These are phyloP conservation scores for Phytophthora podocarpi DNA, from an alignment of 352 stramenopile genomes.

Conservation along the genomic window DNA sequence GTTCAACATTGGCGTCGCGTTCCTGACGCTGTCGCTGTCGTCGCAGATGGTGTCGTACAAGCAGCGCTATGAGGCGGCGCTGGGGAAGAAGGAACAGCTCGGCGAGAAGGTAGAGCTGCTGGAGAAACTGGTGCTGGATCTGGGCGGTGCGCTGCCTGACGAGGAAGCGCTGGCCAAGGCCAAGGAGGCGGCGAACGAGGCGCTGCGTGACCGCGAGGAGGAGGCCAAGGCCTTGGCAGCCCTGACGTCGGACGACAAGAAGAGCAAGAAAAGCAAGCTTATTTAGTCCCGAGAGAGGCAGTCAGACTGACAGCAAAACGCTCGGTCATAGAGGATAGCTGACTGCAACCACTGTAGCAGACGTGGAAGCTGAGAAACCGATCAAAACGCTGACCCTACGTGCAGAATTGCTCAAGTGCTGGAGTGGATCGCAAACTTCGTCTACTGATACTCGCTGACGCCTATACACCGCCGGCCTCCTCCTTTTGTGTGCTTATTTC, in stretches of 20 bases:
- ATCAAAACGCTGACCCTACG: slow-evolving; percentile 9
- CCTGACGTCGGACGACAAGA: slow-evolving; percentile 40
- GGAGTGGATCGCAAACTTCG: neutral
- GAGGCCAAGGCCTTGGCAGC: slow-evolving; percentile 45
- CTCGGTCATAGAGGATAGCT: slow-evolving; percentile 25
- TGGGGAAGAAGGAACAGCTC: slow-evolving; percentile 51
- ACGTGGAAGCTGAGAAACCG: slow-evolving; percentile 2
- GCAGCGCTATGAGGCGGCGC: slow-evolving; percentile 53
- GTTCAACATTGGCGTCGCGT: slow-evolving; percentile 86
- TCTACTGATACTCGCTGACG: slow-evolving; percentile 5
- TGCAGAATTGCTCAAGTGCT: slow-evolving; percentile 7
- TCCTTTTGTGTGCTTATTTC: slow-evolving; percentile 38
- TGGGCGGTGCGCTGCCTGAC: slow-evolving; percentile 63
- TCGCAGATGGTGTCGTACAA: slow-evolving; percentile 83
- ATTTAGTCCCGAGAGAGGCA: slow-evolving; percentile 55
- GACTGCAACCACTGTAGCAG: slow-evolving; percentile 5
- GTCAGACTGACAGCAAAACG: neutral
- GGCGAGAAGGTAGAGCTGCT: slow-evolving; percentile 54
- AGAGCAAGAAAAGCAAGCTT: slow-evolving; percentile 62
- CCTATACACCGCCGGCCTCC: neutral
- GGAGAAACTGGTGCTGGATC: slow-evolving; percentile 64
- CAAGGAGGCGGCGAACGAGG: slow-evolving; percentile 49
- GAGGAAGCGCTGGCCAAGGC: slow-evolving; percentile 54
- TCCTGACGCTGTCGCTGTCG: slow-evolving; percentile 86
- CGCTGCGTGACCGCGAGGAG: slow-evolving; percentile 36